Base-by-base conservation (phyloP, 2,329 filamentous ascomycete genomes). In the Phyllosticta citriasiana region DNA sequence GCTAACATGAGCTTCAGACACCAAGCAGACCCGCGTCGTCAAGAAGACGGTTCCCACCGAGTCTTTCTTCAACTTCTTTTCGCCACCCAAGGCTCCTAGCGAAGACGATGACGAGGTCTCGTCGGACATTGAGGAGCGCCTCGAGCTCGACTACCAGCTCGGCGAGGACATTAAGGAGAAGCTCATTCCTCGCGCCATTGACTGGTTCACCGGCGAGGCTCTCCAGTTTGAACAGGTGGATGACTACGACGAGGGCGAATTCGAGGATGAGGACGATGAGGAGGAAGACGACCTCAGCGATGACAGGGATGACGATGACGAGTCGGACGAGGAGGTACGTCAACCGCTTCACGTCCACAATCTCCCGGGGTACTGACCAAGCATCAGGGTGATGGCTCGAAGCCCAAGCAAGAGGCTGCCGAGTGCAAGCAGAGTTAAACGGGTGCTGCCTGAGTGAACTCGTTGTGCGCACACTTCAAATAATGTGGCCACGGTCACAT, bases 141-240 rank as follows among this genome's bases (percentile, higher is more conserved):
- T 99, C 61, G 94, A 99, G 80, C 87, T 99, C 58, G 94, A 99
- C 79, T 99, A 97, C 77, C 93, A 97, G 79, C 86, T 99, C 53
- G 94, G 94, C 67, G 94, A 99, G 81, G 94, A 99, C 73, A 97
- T 99, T 80, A 99, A 99, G 82, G 94, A 99, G 84, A 99, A 99
- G 82, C 84, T 99, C 66, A 99, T 99, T 68, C 94, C 94, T 66
- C 91, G 93, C 68, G 94, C 95, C 62, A 94, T 99, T 70, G 94
- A 99, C 78, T 99, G 94, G 94, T 99, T 99, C 77, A 99, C 94
- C 59, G 94, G 94, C 62, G 94, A 99, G 79, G 94, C 94, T 67
- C 86, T 99, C 65, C 92, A 94, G 69, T 99, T 91, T 69, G 94
- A 99, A 82, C 93, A 97, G 75, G 77, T 96, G 64, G 88, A 96